Conservation (phyloP, 306 rosid genomes). For the Vigna hirtella region DNA sequence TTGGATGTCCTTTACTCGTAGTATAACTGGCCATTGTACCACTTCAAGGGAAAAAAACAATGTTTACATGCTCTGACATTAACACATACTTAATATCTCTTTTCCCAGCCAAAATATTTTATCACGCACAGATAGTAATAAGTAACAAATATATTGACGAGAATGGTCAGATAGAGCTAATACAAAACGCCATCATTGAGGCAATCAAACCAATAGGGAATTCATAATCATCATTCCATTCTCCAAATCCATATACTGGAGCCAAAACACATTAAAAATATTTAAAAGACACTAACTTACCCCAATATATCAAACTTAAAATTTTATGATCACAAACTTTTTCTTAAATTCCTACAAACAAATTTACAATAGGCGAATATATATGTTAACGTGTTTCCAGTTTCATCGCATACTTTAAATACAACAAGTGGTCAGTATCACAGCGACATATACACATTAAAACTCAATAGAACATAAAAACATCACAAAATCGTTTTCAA, state of each 20-base stretch:
- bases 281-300: too few species aligned
- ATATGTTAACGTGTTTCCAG: too few species aligned
- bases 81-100: not conserved
- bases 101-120: not conserved
- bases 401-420: too few species aligned
- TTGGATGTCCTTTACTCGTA: not conserved
- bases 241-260: constrained; percentile 17
- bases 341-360: too few species aligned
- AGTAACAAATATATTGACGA: not conserved
- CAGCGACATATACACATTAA: not conserved
- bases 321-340: too few species aligned
- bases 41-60: not conserved
- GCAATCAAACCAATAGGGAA: constrained; percentile 60
- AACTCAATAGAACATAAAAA: not conserved
- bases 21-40: not conserved
- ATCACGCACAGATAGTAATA: not conserved
- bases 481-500: fast-evolving
- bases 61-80: not conserved
- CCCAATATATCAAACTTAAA: too few species aligned
- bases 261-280: too few species aligned
- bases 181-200: constrained; percentile 53
- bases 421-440: not conserved
- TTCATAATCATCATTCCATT: constrained; percentile 43
- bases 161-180: constrained; percentile 62
- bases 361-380: too few species aligned